A percentile compares a stretch with the other conserved stretches of the same genome.
These are phyloP conservation scores for Jamesozyma piceae DNA, from an alignment of 805 yeast species.

Conservation along the genomic window DNA sequence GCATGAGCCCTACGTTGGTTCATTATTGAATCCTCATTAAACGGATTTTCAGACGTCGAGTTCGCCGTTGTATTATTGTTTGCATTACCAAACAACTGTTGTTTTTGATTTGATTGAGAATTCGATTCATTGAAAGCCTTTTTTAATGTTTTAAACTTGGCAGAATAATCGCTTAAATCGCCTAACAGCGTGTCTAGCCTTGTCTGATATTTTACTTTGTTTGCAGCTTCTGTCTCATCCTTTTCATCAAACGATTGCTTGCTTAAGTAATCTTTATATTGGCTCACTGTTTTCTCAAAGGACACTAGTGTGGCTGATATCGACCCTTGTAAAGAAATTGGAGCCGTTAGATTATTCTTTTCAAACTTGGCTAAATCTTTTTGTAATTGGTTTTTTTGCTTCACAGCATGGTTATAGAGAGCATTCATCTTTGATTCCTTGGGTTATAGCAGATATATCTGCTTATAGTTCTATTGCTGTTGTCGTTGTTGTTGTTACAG, in stretches of 20 bases:
- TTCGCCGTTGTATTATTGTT: not conserved
- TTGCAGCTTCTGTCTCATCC: constrained; percentile 9
- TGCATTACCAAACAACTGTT: constrained; percentile 15
- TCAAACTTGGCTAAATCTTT: constrained; percentile 63
- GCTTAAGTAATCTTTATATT: constrained; percentile 35
- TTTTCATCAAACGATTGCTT: constrained; percentile 40
- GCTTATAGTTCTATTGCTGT: no score
- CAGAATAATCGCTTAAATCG: constrained; percentile 27
- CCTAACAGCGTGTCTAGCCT: constrained; percentile 50
- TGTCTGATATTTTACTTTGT: constrained; percentile 41
- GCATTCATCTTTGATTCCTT: constrained; percentile 46
- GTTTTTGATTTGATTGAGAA: constrained; percentile 5
- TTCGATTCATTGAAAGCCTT: constrained; percentile 16
- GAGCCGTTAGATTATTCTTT: constrained; percentile 51
- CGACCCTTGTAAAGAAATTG: constrained; percentile 61
- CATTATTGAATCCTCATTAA: constrained; percentile 20
- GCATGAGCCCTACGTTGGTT: constrained; percentile 20
- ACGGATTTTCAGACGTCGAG: constrained; percentile 15
- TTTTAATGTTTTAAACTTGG: constrained; percentile 31
- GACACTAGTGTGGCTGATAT: constrained; percentile 56
- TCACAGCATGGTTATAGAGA: constrained; percentile 79
- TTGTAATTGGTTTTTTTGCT: constrained; percentile 66
- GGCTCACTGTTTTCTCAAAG: constrained; percentile 65
- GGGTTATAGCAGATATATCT: no score
- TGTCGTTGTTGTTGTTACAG: no score